Percentiles rank a stretch among this genome's conserved stretches.
phyloP scores from a whole-genome alignment of 331 rosid genomes.

The Erythrophleum ivorense region DNA sequence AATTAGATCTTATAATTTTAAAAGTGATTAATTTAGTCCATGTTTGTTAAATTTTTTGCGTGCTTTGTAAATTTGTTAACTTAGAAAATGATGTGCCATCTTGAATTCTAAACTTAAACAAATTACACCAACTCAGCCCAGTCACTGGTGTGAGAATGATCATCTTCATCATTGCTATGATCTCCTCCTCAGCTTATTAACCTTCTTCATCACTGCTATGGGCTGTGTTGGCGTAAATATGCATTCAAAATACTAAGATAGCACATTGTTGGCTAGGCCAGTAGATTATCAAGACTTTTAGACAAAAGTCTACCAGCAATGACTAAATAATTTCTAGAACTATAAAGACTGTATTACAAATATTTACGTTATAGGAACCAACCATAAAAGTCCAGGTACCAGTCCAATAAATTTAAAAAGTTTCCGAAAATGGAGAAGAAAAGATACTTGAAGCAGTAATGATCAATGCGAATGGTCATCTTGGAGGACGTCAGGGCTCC shows the following conservation, averaged over 20 bases:
- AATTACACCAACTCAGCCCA: not conserved
- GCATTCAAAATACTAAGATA: no score
- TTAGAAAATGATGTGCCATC: not conserved
- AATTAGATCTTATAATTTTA: no score
- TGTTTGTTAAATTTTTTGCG: not conserved
- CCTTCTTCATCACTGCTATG: no score
- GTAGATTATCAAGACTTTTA: not conserved
- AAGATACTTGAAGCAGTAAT: constrained; percentile 65
- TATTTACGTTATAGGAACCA: not conserved
- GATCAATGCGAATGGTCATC: constrained; percentile 67
- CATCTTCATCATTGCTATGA: not conserved
- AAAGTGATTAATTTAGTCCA: no score
- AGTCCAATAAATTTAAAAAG: no score
- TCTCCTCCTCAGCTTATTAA: no score
- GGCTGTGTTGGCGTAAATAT: not conserved
- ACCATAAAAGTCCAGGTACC: not conserved
- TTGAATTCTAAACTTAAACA: not conserved
- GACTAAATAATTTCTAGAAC: no score
- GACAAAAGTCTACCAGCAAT: no score
- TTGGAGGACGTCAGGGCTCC: constrained; percentile 64
- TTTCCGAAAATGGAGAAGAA: not conserved
- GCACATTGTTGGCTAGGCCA: not conserved
- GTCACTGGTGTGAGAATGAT: not conserved
- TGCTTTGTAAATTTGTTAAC: not conserved
- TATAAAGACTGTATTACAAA: no score